These are phyloP conservation scores for Lasiosphaeria miniovina DNA, from an alignment of 495 filamentous ascomycete genomes.

Conservation along the genomic window DNA sequence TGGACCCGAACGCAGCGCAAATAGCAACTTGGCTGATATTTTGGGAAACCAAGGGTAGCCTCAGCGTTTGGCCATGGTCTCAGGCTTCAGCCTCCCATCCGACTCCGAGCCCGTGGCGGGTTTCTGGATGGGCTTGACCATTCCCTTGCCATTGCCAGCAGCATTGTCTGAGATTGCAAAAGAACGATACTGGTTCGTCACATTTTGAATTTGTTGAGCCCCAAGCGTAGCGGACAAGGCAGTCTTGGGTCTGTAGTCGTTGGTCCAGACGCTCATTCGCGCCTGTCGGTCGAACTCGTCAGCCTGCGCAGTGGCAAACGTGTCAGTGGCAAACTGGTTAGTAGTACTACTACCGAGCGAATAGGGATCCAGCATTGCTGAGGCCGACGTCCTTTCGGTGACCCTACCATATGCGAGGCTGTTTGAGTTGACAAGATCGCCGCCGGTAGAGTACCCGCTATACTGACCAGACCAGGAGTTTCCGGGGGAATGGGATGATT, in stretches of 20 bases:
- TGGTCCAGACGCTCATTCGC: slow-evolving; percentile 16
- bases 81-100: neutral
- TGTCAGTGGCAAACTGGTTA: slow-evolving; percentile 3
- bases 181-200: no score
- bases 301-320: slow-evolving; percentile 3
- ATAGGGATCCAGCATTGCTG: no score
- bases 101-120: neutral
- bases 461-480: no score
- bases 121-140: neutral
- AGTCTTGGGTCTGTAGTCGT: slow-evolving; percentile 8
- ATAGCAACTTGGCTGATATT: neutral
- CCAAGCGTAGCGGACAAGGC: neutral
- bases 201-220: neutral
- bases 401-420: no score
- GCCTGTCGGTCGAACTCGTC: slow-evolving; percentile 12
- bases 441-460: no score
- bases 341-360: neutral
- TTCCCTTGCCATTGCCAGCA: neutral
- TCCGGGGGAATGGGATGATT: slow-evolving; percentile 1
- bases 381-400: slow-evolving; percentile 1
- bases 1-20: no score
- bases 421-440: no score
- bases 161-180: no score
- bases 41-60: neutral
- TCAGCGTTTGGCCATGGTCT: slow-evolving; percentile 19